phyloP scores from a whole-genome alignment of 352 stramenopile species.

The Phytophthora gonapodyides region DNA sequence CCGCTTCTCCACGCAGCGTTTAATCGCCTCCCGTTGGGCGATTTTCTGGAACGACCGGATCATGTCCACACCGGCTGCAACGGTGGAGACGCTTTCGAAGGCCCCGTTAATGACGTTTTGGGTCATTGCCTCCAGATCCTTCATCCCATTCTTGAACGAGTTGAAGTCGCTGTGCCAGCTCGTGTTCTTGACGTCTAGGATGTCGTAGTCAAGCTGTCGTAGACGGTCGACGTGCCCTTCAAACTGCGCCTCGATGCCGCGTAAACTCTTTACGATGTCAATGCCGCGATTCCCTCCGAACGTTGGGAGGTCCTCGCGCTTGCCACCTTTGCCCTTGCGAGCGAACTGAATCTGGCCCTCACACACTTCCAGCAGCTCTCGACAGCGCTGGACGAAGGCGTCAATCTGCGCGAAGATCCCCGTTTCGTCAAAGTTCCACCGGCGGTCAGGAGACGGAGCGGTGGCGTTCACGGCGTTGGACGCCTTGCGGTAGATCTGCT shows the following conservation, averaged over 20 bases:
- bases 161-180: slow-evolving; percentile 97
- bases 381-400: slow-evolving; percentile 95
- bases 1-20: slow-evolving; percentile 94
- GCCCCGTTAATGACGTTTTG: slow-evolving; percentile 95
- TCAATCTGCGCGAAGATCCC: slow-evolving; percentile 97
- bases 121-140: slow-evolving; percentile 96
- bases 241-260: slow-evolving; percentile 94
- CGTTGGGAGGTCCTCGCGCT: slow-evolving; percentile 71
- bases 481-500: slow-evolving; percentile 84
- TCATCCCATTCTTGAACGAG: slow-evolving; percentile 95
- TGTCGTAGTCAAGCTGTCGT: slow-evolving; percentile 92
- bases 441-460: slow-evolving; percentile 47
- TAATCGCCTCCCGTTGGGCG: slow-evolving; percentile 92
- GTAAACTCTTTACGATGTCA: slow-evolving; percentile 92
- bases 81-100: slow-evolving; percentile 92
- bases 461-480: slow-evolving; percentile 64
- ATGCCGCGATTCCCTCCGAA: slow-evolving; percentile 93
- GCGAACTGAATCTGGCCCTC: slow-evolving; percentile 96
- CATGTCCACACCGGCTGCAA: slow-evolving; percentile 89
- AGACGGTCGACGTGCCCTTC: slow-evolving; percentile 90
- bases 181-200: slow-evolving; percentile 95
- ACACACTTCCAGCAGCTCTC: slow-evolving; percentile 95
- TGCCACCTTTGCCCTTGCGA: slow-evolving; percentile 75
- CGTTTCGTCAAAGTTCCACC: slow-evolving; percentile 94
- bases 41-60: slow-evolving; percentile 94